Base-by-base conservation (phyloP, 2,329 filamentous ascomycete species). In the Incumbomyces lentus region DNA sequence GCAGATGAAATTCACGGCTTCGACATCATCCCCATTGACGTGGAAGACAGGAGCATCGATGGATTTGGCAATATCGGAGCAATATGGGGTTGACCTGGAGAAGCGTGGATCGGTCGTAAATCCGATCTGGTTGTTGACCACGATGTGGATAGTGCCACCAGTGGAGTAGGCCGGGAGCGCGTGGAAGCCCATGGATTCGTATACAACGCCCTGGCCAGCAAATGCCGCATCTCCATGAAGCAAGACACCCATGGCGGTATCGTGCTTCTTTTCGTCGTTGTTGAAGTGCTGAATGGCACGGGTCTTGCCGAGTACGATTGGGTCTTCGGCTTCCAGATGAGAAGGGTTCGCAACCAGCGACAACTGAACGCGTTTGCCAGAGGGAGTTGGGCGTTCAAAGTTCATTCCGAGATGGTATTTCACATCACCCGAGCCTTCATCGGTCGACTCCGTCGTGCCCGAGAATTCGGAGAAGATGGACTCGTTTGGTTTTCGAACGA, bases 381-480 rank as follows among this genome's bases (percentile, higher is more conserved):
- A 96, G 49, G 92, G 92, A 8, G 92, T 98, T 46, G 92, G 92
- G 53, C 92, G 87, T 74, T 98, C 92, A 58, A 98, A 98, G 75
- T 98, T 98, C 92, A 98, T 98, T 64, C 92, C 92, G 61, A 98
- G 74, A 73, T 98, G 92, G 73, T 98, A 98, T 71, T 98, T 98
- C 69, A 98, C 92, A 66, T 98, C 92, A 60, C 92, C 92, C 49
- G 92, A 96, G 50, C 92, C 92, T 71, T 98, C 90, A 58, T 96
- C 92, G 58, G 86, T 84, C 46, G 86, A 86, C 62, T 86, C 87
- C 17, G 84, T 73, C 39, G 84, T 86, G 59, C 92, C 92, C 52
- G 86, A 85, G 62, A 98, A 98, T 68, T 98, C 92, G 65, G 86
- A 94, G 75, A 98, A 98, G 68, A 98, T 98, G 55, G 92, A 96